Evolutionary conservation across 2,329 filamentous ascomycete species (phyloP).

Genomic region (Boeremia exigua): DNA sequence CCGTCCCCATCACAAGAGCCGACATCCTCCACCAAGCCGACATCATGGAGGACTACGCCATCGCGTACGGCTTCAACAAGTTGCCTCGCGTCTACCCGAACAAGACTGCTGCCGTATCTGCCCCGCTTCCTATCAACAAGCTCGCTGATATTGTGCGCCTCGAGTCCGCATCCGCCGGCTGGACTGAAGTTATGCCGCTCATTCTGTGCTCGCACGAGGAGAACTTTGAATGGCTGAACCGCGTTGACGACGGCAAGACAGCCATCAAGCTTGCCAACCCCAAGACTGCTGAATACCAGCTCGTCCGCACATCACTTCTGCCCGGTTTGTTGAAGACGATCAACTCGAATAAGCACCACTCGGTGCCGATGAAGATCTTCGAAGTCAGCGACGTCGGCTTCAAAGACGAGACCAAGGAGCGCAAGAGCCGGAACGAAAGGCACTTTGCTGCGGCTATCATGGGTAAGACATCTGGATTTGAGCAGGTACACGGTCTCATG

Average conservation of each 20-base stretch:
- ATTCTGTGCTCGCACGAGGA: constrained; percentile 98
- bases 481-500: constrained; percentile 90
- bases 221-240: constrained; percentile 95
- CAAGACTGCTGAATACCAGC: constrained; percentile 91
- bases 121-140: constrained; percentile 91
- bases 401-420: constrained; percentile 82
- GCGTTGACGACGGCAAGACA: constrained; percentile 81
- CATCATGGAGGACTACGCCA: constrained; percentile 97
- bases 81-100: constrained; percentile 86
- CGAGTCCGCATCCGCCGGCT: constrained; percentile 92
- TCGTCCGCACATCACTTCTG: constrained; percentile 84
- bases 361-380: constrained; percentile 89
- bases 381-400: constrained; percentile 90
- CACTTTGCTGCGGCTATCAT: constrained; percentile 97
- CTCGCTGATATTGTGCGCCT: constrained; percentile 87
- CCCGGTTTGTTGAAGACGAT: constrained; percentile 93
- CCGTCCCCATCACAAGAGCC: constrained; percentile 85
- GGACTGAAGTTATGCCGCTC: constrained; percentile 94
- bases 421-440: constrained; percentile 86
- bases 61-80: constrained; percentile 97
- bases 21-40: constrained; percentile 97
- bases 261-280: constrained; percentile 89
- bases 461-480: constrained; percentile 92
- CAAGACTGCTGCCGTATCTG: constrained; percentile 84
- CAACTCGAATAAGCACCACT: constrained; percentile 88